These are phyloP conservation scores for Nannochloris sp. DNA, from an alignment of 139 green algal species.

Conservation along the genomic window DNA sequence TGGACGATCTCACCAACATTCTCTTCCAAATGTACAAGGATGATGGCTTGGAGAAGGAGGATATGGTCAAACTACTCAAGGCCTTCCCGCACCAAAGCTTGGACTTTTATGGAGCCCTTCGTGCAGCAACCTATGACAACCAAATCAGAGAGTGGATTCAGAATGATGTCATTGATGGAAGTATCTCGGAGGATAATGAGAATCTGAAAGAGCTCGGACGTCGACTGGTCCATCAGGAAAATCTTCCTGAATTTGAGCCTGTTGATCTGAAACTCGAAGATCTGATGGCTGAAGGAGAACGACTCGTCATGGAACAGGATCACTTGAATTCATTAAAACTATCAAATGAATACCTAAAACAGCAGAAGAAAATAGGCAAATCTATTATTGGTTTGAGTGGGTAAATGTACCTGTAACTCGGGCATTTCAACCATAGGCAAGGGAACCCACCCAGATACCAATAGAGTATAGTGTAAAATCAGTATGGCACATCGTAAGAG, in stretches of 20 bases:
- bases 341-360: slow-evolving; percentile 76
- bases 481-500: slow-evolving; percentile 7
- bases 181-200: slow-evolving; percentile 32
- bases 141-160: slow-evolving; percentile 71
- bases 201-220: slow-evolving; percentile 32
- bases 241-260: slow-evolving; percentile 49
- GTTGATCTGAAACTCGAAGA: slow-evolving; percentile 40
- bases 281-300: slow-evolving; percentile 49
- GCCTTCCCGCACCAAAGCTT: slow-evolving; percentile 65
- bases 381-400: slow-evolving; percentile 22
- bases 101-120: slow-evolving; percentile 80
- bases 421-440: background rate
- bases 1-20: slow-evolving; percentile 72
- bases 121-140: slow-evolving; percentile 64
- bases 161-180: slow-evolving; percentile 31
- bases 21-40: slow-evolving; percentile 63
- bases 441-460: background rate
- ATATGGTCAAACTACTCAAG: slow-evolving; percentile 70
- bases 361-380: slow-evolving; percentile 3
- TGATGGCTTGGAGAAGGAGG: slow-evolving; percentile 53
- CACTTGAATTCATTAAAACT: slow-evolving; percentile 95
- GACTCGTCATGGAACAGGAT: slow-evolving; percentile 87
- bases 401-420: slow-evolving; percentile 1
- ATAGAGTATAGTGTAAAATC: background rate
- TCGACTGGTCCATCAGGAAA: slow-evolving; percentile 26